Base-by-base conservation (phyloP, 2,329 filamentous ascomycete species). In the Aspergillus versicolor region DNA sequence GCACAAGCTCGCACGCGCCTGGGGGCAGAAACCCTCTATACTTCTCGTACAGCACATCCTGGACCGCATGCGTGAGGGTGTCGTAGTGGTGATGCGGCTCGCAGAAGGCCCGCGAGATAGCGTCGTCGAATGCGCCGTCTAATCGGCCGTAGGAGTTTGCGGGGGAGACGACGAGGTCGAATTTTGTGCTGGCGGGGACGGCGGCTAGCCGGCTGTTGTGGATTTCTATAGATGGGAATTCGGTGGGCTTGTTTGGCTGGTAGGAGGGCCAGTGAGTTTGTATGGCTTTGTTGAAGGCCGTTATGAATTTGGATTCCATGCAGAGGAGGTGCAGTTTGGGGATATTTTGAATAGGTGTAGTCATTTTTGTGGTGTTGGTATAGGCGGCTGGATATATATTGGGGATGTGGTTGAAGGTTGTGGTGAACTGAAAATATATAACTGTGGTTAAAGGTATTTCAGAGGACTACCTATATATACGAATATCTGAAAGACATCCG, bases 121-220 rank as follows among this genome's bases (percentile, higher is more conserved):
- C 81, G 60, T 82, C 78, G 66, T 84, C 81, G 60, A 83, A 84
- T 47, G 75, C 79, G 27, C 82, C 82, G 60, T 84, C 81, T 1
- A 85, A 75, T 1, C 76, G 74, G 27, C 75, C 81, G 64, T 82
- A 84, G 1, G 80, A 82, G 62, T 84, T 84, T 42, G 81, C 80
- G 0, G 81, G 82, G 1, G 81, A 84, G 21, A 83, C 80, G 42
- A 84, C 69, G 12, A 78, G 70, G 63, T 83, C 77, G 63, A 81
- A 82, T 30, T 68, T 68, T 8, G 74, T 65, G 0, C 58, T 50
- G 0, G 63, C 11, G 0, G 77, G 69, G 3, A 83, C 63, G 2
- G 67, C 63, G 9, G 72, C 67, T 5, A 84, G 73, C 6, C 68
- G 66, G 43, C 65, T 70, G 57, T 78, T 65, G 62, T 62, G 67